These are phyloP conservation scores for Candolleomyces aberdarensis DNA, from an alignment of 768 basidiomycete genomes.

Conservation along the genomic window DNA sequence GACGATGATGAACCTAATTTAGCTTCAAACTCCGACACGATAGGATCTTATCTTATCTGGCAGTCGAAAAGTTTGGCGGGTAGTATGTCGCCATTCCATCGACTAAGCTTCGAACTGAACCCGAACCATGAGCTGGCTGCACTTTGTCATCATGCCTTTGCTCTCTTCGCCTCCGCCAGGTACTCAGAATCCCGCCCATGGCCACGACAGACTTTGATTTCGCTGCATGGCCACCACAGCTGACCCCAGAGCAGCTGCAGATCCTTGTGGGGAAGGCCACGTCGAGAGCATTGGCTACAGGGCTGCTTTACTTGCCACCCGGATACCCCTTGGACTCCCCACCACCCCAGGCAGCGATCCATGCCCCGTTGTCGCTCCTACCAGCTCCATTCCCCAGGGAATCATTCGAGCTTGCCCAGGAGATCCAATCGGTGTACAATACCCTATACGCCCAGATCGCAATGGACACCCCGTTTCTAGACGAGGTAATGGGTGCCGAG, in stretches of 20 bases:
- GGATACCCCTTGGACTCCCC: constrained; percentile 40
- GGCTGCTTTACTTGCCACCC: constrained; percentile 77
- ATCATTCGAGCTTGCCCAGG: constrained; percentile 62
- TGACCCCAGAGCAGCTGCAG: constrained; percentile 56
- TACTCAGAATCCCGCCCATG: neutral
- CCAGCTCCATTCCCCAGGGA: constrained; percentile 82
- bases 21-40: neutral
- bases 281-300: constrained; percentile 82
- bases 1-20: neutral
- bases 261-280: constrained; percentile 64
- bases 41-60: constrained; percentile 2
- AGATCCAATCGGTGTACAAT: constrained; percentile 79
- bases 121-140: neutral
- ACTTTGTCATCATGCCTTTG: neutral
- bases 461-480: constrained; percentile 74
- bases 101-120: neutral
- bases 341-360: constrained; percentile 69
- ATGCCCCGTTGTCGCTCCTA: constrained; percentile 86
- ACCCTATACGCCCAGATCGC: constrained; percentile 82
- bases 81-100: neutral
- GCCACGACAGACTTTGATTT: constrained; percentile 35
- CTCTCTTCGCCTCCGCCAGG: neutral
- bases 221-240: constrained; percentile 70
- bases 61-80: neutral
- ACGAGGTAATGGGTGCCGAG: constrained; percentile 78